phyloP scores from a whole-genome alignment of 768 basidiomycete species.

The Boletus rex-veris region DNA sequence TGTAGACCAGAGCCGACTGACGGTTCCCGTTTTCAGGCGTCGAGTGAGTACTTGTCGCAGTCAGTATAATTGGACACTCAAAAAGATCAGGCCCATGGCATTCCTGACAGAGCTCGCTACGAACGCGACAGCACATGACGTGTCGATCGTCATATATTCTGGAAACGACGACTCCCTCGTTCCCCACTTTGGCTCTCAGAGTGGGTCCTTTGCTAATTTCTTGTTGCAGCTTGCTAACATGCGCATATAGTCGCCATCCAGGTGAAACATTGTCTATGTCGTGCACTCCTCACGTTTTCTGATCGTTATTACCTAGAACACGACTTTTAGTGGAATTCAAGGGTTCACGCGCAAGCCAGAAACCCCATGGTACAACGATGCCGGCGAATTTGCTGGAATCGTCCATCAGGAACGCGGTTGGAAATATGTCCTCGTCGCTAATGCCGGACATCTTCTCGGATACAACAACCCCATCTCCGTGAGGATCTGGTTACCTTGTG shows the following conservation, averaged over 20 bases:
- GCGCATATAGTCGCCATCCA: conserved; percentile 49
- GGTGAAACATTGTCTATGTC: conserved; percentile 25
- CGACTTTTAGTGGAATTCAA: conserved; percentile 76
- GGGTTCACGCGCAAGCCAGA: conserved; percentile 67
- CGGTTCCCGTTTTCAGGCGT: conserved; percentile 21
- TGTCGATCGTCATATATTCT: conserved; percentile 55
- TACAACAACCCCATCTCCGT: conserved; percentile 40
- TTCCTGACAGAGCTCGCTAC: conserved; percentile 64
- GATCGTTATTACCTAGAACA: conserved; percentile 46
- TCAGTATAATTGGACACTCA: background rate
- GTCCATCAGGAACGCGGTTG: conserved; percentile 71
- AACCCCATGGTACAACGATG: conserved; percentile 62
- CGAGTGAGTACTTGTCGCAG: conserved; percentile 26
- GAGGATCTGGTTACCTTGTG: conserved; percentile 24
- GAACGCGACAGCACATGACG: conserved; percentile 48
- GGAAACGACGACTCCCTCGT: conserved; percentile 68
- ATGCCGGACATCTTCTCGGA: conserved; percentile 38
- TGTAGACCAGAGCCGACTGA: background rate
- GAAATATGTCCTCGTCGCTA: conserved; percentile 39
- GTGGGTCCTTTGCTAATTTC: conserved; percentile 31
- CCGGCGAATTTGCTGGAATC: conserved; percentile 56
- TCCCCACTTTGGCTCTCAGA: conserved; percentile 59
- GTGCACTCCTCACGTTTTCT: background rate
- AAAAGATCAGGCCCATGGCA: conserved; percentile 48
- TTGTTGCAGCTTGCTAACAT: background rate